These are phyloP conservation scores for Scedosporium dehoogii DNA, from an alignment of 2,329 filamentous ascomycete genomes.

Conservation along the genomic window DNA sequence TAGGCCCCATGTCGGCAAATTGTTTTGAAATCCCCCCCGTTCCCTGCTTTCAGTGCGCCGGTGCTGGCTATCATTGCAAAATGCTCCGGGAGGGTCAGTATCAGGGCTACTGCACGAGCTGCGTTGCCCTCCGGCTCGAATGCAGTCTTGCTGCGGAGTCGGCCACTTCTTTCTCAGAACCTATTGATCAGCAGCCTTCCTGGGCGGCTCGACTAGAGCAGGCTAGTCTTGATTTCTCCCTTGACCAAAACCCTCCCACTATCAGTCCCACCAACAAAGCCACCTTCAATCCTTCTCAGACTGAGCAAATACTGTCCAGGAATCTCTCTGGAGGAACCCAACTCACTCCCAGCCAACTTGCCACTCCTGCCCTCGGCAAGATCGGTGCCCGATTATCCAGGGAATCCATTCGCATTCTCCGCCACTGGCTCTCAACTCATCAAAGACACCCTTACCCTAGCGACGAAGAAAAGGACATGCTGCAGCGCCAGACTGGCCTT, in stretches of 20 bases:
- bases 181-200: not conserved
- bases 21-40: slow-evolving; percentile 31
- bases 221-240: not conserved
- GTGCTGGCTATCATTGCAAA: slow-evolving; percentile 49
- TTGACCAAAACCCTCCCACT: not conserved
- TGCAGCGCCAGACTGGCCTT: slow-evolving; percentile 70
- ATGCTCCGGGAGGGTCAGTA: slow-evolving; percentile 48
- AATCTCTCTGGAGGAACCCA: not conserved
- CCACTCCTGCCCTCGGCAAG: slow-evolving; percentile 29
- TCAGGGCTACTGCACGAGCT: slow-evolving; percentile 52
- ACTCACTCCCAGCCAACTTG: slow-evolving; percentile 6
- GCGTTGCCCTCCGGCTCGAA: slow-evolving; percentile 46
- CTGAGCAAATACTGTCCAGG: not conserved
- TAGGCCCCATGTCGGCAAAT: slow-evolving; percentile 11
- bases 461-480: slow-evolving; percentile 72
- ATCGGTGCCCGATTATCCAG: slow-evolving; percentile 68
- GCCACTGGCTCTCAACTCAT: slow-evolving; percentile 76
- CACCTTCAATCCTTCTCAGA: not conserved
- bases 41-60: slow-evolving; percentile 42
- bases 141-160: slow-evolving; percentile 45
- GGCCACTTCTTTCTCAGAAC: not conserved
- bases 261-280: not conserved
- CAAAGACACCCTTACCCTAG: slow-evolving; percentile 78
- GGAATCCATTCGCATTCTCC: slow-evolving; percentile 69
- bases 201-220: slow-evolving; percentile 3